Evolutionary conservation across 345 rosid genomes (phyloP).

Genomic region (Brassica nigra): DNA sequence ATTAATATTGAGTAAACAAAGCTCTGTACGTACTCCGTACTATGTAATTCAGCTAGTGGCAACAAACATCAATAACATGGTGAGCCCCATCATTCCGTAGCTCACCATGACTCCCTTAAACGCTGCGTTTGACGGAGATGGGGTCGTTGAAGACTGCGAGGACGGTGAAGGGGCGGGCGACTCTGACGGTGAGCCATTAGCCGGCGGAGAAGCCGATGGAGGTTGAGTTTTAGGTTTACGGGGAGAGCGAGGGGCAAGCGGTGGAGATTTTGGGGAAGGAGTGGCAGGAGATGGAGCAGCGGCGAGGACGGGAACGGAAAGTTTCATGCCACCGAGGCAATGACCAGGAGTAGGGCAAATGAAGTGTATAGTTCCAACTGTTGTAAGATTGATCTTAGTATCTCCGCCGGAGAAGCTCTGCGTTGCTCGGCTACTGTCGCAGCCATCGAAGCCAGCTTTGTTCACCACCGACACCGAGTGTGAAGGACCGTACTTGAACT

Average conservation of each 20-base stretch:
- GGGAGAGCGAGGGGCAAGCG: background rate
- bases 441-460: slow-evolving; percentile 33
- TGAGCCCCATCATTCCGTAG: slow-evolving; percentile 18
- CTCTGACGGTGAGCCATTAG: slow-evolving; percentile 9
- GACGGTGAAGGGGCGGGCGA: background rate
- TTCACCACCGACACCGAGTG: slow-evolving; percentile 38
- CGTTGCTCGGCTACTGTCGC: slow-evolving; percentile 24
- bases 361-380: slow-evolving; percentile 35
- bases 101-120: slow-evolving; percentile 2
- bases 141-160: background rate
- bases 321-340: slow-evolving; percentile 42
- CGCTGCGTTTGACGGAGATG: slow-evolving; percentile 12
- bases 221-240: slow-evolving; percentile 1
- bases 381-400: slow-evolving; percentile 34
- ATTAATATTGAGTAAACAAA: background rate
- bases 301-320: slow-evolving; percentile 32
- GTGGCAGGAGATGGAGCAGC: slow-evolving; percentile 9
- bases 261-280: slow-evolving; percentile 9
- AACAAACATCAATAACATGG: background rate
- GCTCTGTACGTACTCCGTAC: background rate
- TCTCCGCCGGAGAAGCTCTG: slow-evolving; percentile 21
- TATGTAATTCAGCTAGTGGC: background rate
- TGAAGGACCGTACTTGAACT: slow-evolving; percentile 32
- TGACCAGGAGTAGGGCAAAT: slow-evolving; percentile 35
- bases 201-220: slow-evolving; percentile 27